phyloP scores from a whole-genome alignment of 2,329 filamentous ascomycete genomes.

The Zymoseptoria crescenta region DNA sequence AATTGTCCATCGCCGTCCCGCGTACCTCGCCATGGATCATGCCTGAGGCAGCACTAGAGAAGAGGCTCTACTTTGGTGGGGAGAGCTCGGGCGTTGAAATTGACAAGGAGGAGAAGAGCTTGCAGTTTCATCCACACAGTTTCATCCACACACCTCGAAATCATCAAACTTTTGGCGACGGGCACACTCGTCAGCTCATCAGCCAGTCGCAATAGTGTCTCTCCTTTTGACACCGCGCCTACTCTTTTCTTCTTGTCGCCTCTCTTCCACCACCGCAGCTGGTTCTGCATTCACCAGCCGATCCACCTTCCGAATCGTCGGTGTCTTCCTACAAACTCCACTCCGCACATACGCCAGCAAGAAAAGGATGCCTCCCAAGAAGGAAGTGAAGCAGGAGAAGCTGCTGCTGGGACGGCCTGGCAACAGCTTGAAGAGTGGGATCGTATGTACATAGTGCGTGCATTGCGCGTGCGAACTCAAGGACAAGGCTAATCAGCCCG shows the following conservation, averaged over 20 bases:
- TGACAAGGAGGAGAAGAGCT: background rate
- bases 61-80: background rate
- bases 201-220: conserved; percentile 20
- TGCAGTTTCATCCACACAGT: background rate
- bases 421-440: conserved; percentile 87
- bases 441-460: conserved; percentile 58
- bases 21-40: background rate
- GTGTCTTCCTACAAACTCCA: conserved; percentile 7
- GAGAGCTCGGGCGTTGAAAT: background rate
- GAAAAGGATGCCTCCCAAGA: conserved; percentile 93
- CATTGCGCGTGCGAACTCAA: conserved; percentile 21
- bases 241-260: conserved; percentile 19
- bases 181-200: conserved; percentile 24
- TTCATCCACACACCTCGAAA: background rate
- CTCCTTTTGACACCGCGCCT: conserved; percentile 18
- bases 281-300: conserved; percentile 27
- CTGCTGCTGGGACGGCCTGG: background rate
- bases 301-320: conserved; percentile 10
- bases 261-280: conserved; percentile 23
- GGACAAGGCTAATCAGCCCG: conserved; percentile 36
- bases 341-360: conserved; percentile 44
- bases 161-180: conserved; percentile 17
- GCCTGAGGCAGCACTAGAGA: background rate
- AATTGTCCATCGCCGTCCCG: background rate
- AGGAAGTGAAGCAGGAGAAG: conserved; percentile 83